Evolutionary conservation across 441 rosid species (phyloP), one percentile per base, ranked within the genome.

Genomic region (Francoa sonchifolia): DNA sequence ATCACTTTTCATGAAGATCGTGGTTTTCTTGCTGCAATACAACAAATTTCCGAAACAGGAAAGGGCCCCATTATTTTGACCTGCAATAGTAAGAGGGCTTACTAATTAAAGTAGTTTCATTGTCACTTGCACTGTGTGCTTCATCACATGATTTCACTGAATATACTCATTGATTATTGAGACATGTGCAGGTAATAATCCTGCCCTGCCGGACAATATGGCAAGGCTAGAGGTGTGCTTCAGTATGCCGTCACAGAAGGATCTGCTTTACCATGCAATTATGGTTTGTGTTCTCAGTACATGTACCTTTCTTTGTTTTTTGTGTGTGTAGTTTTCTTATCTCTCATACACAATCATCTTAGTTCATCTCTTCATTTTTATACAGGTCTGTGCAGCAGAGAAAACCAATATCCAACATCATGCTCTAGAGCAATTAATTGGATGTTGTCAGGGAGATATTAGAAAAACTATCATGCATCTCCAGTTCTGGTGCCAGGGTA

Each of bases 401-500:
- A 67, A 73, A 49, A 60, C 55, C 37, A 48, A 55, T 39, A 51
- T 78, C 62, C 67, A 63, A 48, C 76, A 73, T 58, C 57, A 66
- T 45, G 56, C 68, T 33, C 49, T 77, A 21, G 71, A 76, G 73
- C 65, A 71, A 48, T 54, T 86, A 36, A 51, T 74, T 54, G 62
- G 50, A 53, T 55, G 33, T 52, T 74, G 74, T 68, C 69, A 63
- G 37, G 65, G 86, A 47, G 95, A 92, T 79, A 81, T 77, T 42
- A 71, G 94, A 52, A 86, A 73, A 72, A 61, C 82, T 32, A 66
- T 86, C 34, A 66, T 75, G 84, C 90, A 83, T 54, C 72, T 80
- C 51, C 96, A 86, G 48, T 83, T 86, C 69, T 86, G 95, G 99
- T 80, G 76, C 69, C 94, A 73, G 76, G 76, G 79, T 42, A 65